Base-by-base conservation (phyloP, 768 basidiomycete species). In the Wakefieldia striispora region DNA sequence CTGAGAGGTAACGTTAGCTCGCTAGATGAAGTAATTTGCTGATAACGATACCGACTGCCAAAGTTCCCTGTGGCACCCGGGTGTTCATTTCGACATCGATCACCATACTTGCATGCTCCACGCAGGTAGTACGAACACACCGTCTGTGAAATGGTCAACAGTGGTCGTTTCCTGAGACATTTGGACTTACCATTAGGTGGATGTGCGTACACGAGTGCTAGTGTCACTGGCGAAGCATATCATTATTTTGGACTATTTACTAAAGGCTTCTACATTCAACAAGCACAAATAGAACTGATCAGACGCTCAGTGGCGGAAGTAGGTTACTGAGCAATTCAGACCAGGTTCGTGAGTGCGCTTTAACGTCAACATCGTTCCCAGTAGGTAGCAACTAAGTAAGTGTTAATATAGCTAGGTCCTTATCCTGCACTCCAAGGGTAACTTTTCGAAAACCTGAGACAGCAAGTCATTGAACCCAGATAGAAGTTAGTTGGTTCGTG, bases 51-150 rank as follows among this genome's bases (percentile, higher is more conserved):
- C 80, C 56, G 53, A 85, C 83, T 78, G 40, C 77, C 76, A 65
- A 83, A 84, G 8, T 64, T 70, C 50, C 54, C 50, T 44, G 59
- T 27, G 47, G 77, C 52, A 43, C 43, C 58, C 29, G 77, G 82
- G 62, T 88, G 87, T 54, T 87, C 83, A 56, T 86, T 81, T 55
- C 79, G 75, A 63, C 88, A 90, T 31, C 66, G 69, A 43, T 73
- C 68, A 3, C 88, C 88, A 57, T 83, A 90, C 57, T 72, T 79
- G 70, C 88, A 89, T 31, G 69, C 58, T 7, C 86, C 88, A 14
- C 80, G 77, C 37, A 84, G 61, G 60, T 75, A 88, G 65, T 72
- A 89, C 40, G 75, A 70, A 59, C 87, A 89, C 0, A 85, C 75
- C 7, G 63, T 63, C 86, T 86, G 36, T 34, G 4, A 40, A 37